Percentiles rank a stretch among this genome's conserved stretches.
Conservation (phyloP, 768 basidiomycete genomes). For the Pholiota microspora region DNA sequence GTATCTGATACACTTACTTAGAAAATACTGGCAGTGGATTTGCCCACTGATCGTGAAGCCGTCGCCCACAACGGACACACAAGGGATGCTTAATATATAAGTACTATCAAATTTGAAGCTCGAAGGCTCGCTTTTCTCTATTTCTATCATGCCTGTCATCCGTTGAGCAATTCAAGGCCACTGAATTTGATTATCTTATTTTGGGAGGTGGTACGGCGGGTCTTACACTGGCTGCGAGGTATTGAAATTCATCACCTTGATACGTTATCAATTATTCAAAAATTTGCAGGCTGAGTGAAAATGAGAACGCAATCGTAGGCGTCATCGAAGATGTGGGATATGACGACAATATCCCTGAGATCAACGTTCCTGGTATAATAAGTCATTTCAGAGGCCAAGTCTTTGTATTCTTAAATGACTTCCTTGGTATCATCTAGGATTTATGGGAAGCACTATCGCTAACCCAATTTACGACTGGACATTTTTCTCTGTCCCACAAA, state of each 20-base stretch:
- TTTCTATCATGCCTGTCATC: not conserved
- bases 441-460: slow-evolving; percentile 10
- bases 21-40: too few species aligned
- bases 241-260: not conserved
- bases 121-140: too few species aligned
- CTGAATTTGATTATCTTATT: slow-evolving; percentile 11
- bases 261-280: not conserved
- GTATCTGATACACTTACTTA: too few species aligned
- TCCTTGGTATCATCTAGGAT: slow-evolving; percentile 3
- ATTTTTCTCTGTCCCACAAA: slow-evolving; percentile 13
- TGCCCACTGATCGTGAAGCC: too few species aligned
- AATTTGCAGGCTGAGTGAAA: slow-evolving; percentile 13
- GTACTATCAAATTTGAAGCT: too few species aligned
- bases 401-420: not conserved
- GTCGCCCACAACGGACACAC: too few species aligned
- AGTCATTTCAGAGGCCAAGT: too few species aligned
- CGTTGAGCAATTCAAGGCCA: not conserved
- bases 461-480: slow-evolving; percentile 14
- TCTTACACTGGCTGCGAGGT: slow-evolving; percentile 10
- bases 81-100: too few species aligned
- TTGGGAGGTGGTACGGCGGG: slow-evolving; percentile 13
- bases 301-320: slow-evolving; percentile 5
- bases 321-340: slow-evolving; percentile 13
- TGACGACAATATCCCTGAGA: slow-evolving; percentile 7
- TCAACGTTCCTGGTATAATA: slow-evolving; percentile 9